Conservation (phyloP, 768 basidiomycete species). For the Tephrocybe sp. region DNA sequence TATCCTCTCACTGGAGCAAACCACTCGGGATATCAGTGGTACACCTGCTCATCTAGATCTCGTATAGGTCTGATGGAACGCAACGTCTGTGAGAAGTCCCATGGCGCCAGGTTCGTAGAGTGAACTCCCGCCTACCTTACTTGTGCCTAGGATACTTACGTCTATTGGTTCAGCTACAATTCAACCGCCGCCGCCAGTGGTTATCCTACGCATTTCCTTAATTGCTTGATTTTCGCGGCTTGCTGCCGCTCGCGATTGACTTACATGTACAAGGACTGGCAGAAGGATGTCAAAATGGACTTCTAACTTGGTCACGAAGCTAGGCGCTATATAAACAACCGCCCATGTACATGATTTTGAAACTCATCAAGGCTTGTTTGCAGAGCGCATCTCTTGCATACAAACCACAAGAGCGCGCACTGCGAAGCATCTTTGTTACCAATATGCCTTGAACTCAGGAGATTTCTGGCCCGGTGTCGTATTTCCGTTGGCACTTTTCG, state of each 20-base stretch:
- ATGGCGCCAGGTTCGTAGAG: not conserved
- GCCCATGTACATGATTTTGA: too few relatives aligned
- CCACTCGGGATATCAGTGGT: conserved; percentile 1
- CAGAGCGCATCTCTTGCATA: not conserved
- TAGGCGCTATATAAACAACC: too few relatives aligned
- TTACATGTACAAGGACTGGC: too few relatives aligned
- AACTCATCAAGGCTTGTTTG: too few relatives aligned
- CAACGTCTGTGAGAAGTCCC: conserved; percentile 3
- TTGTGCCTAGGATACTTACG: too few relatives aligned
- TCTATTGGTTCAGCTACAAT: too few relatives aligned
- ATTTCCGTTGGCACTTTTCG: not conserved
- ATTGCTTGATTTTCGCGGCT: too few relatives aligned
- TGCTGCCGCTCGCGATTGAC: too few relatives aligned
- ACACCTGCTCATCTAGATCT: not conserved
- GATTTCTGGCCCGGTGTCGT: not conserved
- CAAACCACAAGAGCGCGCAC: not conserved
- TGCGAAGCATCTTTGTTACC: not conserved
- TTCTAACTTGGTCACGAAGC: too few relatives aligned
- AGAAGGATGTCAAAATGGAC: too few relatives aligned
- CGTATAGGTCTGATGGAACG: not conserved
- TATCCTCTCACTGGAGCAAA: not conserved
- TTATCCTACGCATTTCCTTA: too few relatives aligned
- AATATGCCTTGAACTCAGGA: not conserved
- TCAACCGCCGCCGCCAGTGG: too few relatives aligned
- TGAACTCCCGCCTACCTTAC: not conserved